Evolutionary conservation across 176 grass and related monocot species (phyloP), one percentile per base, ranked within the genome.

Genomic region (Poa annua): DNA sequence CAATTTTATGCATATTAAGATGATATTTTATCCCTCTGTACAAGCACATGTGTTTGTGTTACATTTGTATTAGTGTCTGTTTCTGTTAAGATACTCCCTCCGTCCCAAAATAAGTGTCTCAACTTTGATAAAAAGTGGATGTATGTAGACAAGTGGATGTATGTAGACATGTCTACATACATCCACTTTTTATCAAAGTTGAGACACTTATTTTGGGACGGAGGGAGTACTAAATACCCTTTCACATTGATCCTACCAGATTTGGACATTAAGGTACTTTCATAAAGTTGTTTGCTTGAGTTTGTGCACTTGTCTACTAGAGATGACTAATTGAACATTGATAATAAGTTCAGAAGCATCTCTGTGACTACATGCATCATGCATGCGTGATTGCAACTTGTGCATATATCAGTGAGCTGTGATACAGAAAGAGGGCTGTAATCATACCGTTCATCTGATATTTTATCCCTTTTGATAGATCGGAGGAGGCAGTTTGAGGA

Each of bases 401-500:
- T 80, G 41, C 4, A 72, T 29, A 41, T 75, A 20, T 7, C 11
- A 17, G 20, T 35, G 34, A 3, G 25, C 29, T 21, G 25, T 34
- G 26, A 17, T 64, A 6, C 16, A 32, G 61, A 64, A 33, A 64
- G 26, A 17, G 61, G 61, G 35, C 9, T 16, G 62, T 44, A 76
- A 71, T 54, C 3, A 24, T 53, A 36, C 44, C 0, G 7, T 71
- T n/a, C 52, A 70, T 52, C 51, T 85, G 48, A 76, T 77, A 26
- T 29, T 77, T 6, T 77, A 45, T 50, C 64, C 72, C n/a, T 66
- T 15, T 51, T 74, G 19, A 51, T 75, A 98, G 92, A 95, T 98
- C 67, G 96, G 96, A 66, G 91, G 96, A 39, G 96, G 96, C 50
- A 98, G 92, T 81, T 87, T 98, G 80, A 95, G 92, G 88, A 98